phyloP scores from a whole-genome alignment of 2,329 filamentous ascomycete species.

The Cryphonectria radicalis region DNA sequence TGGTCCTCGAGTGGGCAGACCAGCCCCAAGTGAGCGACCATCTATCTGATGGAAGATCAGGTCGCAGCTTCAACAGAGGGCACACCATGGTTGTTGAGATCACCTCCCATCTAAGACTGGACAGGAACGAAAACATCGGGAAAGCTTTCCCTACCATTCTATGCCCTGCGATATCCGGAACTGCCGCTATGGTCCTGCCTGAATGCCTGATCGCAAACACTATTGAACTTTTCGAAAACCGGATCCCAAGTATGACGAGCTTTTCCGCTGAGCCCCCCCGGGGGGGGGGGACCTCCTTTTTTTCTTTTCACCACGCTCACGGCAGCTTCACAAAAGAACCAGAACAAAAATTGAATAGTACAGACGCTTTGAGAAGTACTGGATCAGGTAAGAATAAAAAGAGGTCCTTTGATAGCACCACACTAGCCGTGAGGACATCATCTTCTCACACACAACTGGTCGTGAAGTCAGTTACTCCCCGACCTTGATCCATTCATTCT shows the following conservation, averaged over 20 bases:
- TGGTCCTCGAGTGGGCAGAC: neutral
- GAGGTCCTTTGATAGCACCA: neutral
- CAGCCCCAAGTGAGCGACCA: neutral
- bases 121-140: neutral
- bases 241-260: neutral
- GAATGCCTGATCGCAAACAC: neutral
- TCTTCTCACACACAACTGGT: neutral
- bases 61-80: neutral
- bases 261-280: neutral
- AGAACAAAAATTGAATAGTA: neutral
- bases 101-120: neutral
- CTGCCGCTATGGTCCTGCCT: neutral
- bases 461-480: constrained; percentile 26
- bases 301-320: neutral
- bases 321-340: neutral
- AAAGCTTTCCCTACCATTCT: neutral
- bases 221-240: neutral
- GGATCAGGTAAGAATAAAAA: neutral
- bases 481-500: constrained; percentile 52
- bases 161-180: neutral
- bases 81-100: neutral
- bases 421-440: neutral
- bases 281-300: no score
- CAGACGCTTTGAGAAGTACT: neutral
- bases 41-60: neutral